Conservation (phyloP, 1,284 basidiomycete genomes). For the Pseudozyma sp. region DNA sequence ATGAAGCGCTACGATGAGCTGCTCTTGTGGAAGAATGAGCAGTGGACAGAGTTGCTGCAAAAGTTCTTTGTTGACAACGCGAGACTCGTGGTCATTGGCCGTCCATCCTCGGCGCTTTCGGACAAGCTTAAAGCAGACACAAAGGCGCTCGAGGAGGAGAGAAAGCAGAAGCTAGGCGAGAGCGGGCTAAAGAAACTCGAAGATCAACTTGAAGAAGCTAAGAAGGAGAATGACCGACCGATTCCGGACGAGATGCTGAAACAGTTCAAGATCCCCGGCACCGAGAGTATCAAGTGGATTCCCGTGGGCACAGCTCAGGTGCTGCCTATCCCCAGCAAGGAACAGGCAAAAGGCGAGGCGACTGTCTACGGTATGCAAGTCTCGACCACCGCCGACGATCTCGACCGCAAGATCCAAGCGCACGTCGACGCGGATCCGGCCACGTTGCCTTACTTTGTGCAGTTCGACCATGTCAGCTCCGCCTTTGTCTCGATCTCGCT, state of each 20-base stretch:
- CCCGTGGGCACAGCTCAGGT: constrained; percentile 78
- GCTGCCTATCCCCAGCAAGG: not conserved
- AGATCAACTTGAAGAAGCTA: constrained; percentile 81
- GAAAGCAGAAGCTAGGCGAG: constrained; percentile 80
- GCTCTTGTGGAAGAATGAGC: constrained; percentile 78
- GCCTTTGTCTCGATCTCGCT: constrained; percentile 83
- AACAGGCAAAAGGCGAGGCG: constrained; percentile 3
- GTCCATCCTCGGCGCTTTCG: constrained; percentile 86
- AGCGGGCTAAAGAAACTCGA: constrained; percentile 82
- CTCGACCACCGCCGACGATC: constrained; percentile 50
- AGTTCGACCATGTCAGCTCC: constrained; percentile 82
- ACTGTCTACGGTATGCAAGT: constrained; percentile 34
- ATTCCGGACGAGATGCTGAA: constrained; percentile 84
- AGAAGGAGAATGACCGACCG: constrained; percentile 84
- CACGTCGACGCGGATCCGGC: constrained; percentile 80
- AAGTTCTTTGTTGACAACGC: constrained; percentile 73
- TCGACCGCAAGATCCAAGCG: constrained; percentile 72
- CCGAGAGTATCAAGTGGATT: constrained; percentile 93
- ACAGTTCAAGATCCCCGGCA: constrained; percentile 75
- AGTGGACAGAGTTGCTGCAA: constrained; percentile 84
- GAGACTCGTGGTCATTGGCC: constrained; percentile 77
- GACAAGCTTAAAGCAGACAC: constrained; percentile 85
- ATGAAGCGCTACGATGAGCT: constrained; percentile 77
- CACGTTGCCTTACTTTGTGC: constrained; percentile 85
- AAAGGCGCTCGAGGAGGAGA: constrained; percentile 79